Evolutionary conservation across 176 grass and related monocot genomes (phyloP).

Genomic region (Bonia amplexicaulis): DNA sequence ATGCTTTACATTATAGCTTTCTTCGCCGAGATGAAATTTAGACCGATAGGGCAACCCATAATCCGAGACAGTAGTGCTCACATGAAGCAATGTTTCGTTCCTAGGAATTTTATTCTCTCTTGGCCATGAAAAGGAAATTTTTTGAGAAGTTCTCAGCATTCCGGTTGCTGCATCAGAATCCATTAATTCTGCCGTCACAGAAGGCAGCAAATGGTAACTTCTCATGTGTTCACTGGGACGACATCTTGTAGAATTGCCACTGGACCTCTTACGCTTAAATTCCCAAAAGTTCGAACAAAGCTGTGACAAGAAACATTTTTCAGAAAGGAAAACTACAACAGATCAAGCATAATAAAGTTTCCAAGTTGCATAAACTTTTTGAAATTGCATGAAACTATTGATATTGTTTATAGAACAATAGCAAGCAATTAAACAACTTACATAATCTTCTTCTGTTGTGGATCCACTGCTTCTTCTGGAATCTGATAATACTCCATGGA

Average conservation of each 20-base stretch:
- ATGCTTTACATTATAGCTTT: neutral
- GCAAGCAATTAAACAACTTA: constrained; percentile 12
- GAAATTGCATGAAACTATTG: neutral
- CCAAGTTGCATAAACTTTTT: neutral
- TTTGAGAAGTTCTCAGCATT: neutral
- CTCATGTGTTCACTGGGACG: neutral
- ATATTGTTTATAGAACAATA: neutral
- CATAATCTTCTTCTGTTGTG: neutral
- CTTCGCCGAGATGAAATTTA: neutral
- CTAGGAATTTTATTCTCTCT: neutral
- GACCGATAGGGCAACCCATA: neutral
- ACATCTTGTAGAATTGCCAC: neutral
- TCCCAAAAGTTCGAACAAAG: neutral
- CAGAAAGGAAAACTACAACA: neutral
- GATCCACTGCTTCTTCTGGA: neutral
- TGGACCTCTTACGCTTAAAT: constrained; percentile 17
- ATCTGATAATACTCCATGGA: constrained; percentile 15
- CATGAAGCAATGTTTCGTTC: neutral
- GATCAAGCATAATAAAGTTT: neutral
- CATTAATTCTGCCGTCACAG: neutral
- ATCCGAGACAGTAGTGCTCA: neutral
- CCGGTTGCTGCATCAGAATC: neutral
- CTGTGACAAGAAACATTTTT: neutral
- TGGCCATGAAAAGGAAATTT: neutral
- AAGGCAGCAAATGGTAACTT: neutral